Percentiles rank a stretch among this genome's conserved stretches.
phyloP scores from a whole-genome alignment of 306 rosid genomes.

The Cucurbita maxima region DNA sequence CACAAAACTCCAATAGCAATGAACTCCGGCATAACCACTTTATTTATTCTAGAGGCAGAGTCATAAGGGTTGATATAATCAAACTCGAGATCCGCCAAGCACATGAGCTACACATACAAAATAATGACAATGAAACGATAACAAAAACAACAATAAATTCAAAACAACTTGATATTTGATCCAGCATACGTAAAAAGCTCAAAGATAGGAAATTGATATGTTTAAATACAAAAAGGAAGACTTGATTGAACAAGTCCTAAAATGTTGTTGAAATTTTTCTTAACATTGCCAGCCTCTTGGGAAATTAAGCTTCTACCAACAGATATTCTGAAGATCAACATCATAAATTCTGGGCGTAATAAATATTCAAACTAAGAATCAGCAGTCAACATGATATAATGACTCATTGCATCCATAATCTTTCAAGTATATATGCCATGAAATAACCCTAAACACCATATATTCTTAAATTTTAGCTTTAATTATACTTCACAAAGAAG shows the following conservation, averaged over 20 bases:
- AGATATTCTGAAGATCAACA: background rate
- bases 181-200: background rate
- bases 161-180: background rate
- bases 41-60: conserved; percentile 63
- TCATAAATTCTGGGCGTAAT: background rate
- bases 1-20: conserved; percentile 48
- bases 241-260: background rate
- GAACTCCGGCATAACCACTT: conserved; percentile 62
- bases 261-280: too few relatives aligned
- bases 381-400: background rate
- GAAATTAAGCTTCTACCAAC: background rate
- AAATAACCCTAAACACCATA: too few relatives aligned
- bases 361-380: background rate
- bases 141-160: background rate
- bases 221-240: background rate
- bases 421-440: background rate
- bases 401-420: background rate
- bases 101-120: conserved; percentile 53
- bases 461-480: background rate
- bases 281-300: background rate
- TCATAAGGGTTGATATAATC: conserved; percentile 90
- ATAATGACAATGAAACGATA: background rate
- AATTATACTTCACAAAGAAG: background rate
- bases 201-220: background rate
- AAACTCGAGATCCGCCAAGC: conserved; percentile 78